These are phyloP conservation scores for Colletotrichum somersetense DNA, from an alignment of 2,329 filamentous ascomycete genomes.

Conservation along the genomic window DNA sequence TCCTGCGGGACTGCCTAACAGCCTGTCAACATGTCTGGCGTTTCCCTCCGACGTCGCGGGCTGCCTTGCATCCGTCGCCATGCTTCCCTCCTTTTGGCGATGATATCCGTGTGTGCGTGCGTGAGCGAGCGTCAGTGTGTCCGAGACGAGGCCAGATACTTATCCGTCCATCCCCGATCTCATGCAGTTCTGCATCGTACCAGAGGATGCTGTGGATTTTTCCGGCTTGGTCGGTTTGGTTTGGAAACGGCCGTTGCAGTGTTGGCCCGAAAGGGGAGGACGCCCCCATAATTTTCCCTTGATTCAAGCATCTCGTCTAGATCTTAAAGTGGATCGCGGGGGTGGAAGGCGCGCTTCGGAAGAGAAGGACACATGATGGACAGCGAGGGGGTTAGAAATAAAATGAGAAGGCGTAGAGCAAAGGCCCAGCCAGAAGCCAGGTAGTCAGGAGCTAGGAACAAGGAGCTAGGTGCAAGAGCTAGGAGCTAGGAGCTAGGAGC, in stretches of 20 bases:
- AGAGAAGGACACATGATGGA: background rate
- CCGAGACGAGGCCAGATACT: background rate
- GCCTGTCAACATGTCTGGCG: conserved; percentile 9
- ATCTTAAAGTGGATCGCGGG: conserved; percentile 40
- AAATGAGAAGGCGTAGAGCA: conserved; percentile 9
- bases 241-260: conserved; percentile 20
- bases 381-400: background rate
- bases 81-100: background rate
- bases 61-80: background rate
- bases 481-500: background rate
- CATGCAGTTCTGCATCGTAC: conserved; percentile 20
- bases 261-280: conserved; percentile 23
- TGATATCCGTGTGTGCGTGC: conserved; percentile 1
- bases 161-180: conserved; percentile 15
- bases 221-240: background rate
- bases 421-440: background rate
- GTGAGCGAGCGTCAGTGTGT: conserved; percentile 4
- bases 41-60: background rate
- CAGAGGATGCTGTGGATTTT: background rate
- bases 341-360: background rate
- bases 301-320: conserved; percentile 41
- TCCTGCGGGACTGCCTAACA: conserved; percentile 19
- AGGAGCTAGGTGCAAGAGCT: too few relatives aligned
- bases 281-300: conserved; percentile 38
- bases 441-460: too few relatives aligned